Conservation (phyloP, 164 flowering plant genomes). For the Chimonanthus salicifolius region DNA sequence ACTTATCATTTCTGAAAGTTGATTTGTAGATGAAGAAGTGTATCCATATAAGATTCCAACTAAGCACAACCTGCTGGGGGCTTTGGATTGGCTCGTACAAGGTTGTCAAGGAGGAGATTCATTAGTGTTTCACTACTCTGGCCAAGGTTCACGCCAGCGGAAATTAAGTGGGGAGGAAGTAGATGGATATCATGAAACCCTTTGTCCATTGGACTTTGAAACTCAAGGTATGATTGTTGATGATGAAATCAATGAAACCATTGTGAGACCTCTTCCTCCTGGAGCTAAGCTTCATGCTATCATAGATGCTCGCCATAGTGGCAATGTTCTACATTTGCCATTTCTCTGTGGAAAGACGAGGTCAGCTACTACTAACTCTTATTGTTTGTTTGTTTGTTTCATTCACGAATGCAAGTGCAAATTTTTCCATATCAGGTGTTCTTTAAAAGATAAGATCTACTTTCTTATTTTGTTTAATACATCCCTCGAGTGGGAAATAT, state of each 20-base stretch:
- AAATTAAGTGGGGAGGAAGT: slow-evolving; percentile 78
- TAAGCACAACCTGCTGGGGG: slow-evolving; percentile 73
- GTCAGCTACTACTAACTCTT: slow-evolving; percentile 21
- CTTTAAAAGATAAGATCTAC: not conserved
- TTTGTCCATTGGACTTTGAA: slow-evolving; percentile 82
- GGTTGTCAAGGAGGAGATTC: slow-evolving; percentile 88
- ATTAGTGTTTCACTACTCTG: slow-evolving; percentile 81
- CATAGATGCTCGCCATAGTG: slow-evolving; percentile 88
- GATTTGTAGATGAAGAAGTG: slow-evolving; percentile 72
- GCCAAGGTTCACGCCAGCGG: slow-evolving; percentile 81
- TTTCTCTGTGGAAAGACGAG: slow-evolving; percentile 76
- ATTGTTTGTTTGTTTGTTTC: not conserved
- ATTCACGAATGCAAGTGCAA: not conserved
- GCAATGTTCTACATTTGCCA: slow-evolving; percentile 79
- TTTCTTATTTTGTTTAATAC: not conserved
- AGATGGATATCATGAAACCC: slow-evolving; percentile 89
- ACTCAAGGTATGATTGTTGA: slow-evolving; percentile 92
- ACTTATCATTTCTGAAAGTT: no score
- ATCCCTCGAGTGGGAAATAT: no score
- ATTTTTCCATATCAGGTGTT: not conserved
- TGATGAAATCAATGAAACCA: slow-evolving; percentile 74
- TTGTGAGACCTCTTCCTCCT: slow-evolving; percentile 67
- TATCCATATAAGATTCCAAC: slow-evolving; percentile 66
- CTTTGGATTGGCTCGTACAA: slow-evolving; percentile 73
- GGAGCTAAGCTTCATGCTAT: slow-evolving; percentile 89